Percentiles rank a stretch among this genome's conserved stretches.
Conservation (phyloP, 148 eudicot genomes). For the Drosera capensis region DNA sequence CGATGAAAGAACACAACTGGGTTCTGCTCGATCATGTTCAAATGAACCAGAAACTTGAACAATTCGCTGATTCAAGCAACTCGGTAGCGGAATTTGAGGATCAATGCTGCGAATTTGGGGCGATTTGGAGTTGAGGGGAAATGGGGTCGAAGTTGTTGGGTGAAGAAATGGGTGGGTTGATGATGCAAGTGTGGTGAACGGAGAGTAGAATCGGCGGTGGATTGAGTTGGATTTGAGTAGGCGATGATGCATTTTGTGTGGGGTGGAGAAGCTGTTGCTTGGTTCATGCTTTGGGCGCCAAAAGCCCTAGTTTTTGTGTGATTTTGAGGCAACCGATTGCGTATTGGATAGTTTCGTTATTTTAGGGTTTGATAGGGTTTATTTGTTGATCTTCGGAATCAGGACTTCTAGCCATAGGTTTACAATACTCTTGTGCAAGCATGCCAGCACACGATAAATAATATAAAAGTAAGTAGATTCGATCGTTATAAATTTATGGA, state of each 20-base stretch:
- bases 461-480: no score
- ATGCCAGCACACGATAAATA: no score
- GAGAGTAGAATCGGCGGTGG: constrained; percentile 1
- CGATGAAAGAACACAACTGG: not conserved
- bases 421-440: no score
- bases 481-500: no score
- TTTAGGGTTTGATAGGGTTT: no score
- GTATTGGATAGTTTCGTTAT: no score
- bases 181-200: not conserved
- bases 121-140: not conserved
- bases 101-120: not conserved
- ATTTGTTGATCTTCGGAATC: no score
- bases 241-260: constrained; percentile 1
- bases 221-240: constrained; percentile 2
- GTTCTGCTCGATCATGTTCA: not conserved
- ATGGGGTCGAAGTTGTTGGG: not conserved
- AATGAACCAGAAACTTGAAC: not conserved
- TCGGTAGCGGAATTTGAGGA: not conserved
- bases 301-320: no score
- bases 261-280: not conserved
- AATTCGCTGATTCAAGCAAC: not conserved
- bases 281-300: not conserved
- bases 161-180: not conserved
- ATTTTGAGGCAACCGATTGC: no score
- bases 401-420: no score